Percentiles rank a stretch among this genome's conserved stretches.
Evolutionary conservation across 768 basidiomycete genomes (phyloP).

Genomic region (Panaeolus cyanescens): DNA sequence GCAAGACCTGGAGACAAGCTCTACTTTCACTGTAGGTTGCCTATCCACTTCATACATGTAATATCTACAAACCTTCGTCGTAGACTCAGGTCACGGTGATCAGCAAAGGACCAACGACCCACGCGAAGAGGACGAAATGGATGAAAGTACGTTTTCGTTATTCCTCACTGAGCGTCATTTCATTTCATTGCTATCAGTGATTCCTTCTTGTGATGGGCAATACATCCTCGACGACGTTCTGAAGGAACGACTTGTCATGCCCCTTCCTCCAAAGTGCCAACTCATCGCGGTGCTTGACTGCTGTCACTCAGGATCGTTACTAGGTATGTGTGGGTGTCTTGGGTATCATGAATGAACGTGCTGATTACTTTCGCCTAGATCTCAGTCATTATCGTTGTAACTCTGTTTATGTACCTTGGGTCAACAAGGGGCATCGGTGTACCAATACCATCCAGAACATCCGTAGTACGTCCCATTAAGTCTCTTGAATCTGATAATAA

Average conservation of each 20-base stretch:
- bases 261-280: not conserved
- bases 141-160: constrained; percentile 3
- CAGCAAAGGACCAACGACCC: constrained; percentile 6
- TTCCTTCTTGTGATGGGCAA: constrained; percentile 3
- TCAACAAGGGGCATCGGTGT: constrained; percentile 5
- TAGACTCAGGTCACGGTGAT: constrained; percentile 7
- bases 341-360: not conserved
- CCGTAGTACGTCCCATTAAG: not conserved
- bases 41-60: not conserved
- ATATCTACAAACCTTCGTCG: not conserved
- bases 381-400: constrained; percentile 7
- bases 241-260: not conserved
- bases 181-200: not conserved
- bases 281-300: constrained; percentile 6
- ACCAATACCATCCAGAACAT: constrained; percentile 2
- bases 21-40: constrained; percentile 6
- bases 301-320: constrained; percentile 7
- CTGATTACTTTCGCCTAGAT: not conserved
- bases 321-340: not conserved
- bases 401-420: constrained; percentile 8
- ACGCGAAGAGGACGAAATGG: constrained; percentile 10
- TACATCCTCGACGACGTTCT: constrained; percentile 8
- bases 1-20: not conserved
- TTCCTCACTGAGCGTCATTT: not conserved
- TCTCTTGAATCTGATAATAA: not conserved